Base-by-base conservation (phyloP, 768 basidiomycete genomes). In the Lactifluus subvellereus region DNA sequence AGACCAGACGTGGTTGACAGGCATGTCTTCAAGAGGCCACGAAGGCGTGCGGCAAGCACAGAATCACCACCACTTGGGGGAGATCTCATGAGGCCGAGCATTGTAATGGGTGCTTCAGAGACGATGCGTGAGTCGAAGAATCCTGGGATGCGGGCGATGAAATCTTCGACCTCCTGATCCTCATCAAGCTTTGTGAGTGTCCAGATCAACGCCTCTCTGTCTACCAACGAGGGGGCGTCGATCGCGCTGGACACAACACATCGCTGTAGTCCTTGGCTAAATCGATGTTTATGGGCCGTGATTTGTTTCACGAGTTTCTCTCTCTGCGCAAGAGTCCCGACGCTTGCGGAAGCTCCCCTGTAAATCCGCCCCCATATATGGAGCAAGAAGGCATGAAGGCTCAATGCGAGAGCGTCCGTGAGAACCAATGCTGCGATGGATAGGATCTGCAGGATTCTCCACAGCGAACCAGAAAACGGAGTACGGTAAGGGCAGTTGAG, bases 401-500 rank as follows among this genome's bases (percentile, higher is more conserved):
- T 20, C 14, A 18, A 43, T 18, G 40, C 42, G 42, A 56, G 16
- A 14, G 18, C 4, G n/a, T 20, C 32, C 27, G 43, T 30, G 18
- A 14, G 27, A 20, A 56, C 30, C n/a, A 56, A 33, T 3, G 11
- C 9, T 16, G 33, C 10, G n/a, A 56, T 9, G 22, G 32, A 33
- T 14, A 45, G 40, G 40, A 56, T 20, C 1, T 56, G 55, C n/a
- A 37, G 27, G 8, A 45, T 22, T 33, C 43, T 45, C 55, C 55
- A 56, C 9, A 56, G 16, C 7, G 18, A n/a, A 20, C 42, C 55
- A 16, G 57, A 49, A 45, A 59, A 48, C 8, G 57, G 57, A 5
- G 57, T 59, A 11, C 57, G 45, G 33, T 59, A 59, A 8, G 57
- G 57, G 13, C 57, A 59, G 47, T 49, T 59, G 43, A 49, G 33